Evolutionary conservation across 2,329 filamentous ascomycete species (phyloP).

Genomic region (Chrysoporthe puriensis): DNA sequence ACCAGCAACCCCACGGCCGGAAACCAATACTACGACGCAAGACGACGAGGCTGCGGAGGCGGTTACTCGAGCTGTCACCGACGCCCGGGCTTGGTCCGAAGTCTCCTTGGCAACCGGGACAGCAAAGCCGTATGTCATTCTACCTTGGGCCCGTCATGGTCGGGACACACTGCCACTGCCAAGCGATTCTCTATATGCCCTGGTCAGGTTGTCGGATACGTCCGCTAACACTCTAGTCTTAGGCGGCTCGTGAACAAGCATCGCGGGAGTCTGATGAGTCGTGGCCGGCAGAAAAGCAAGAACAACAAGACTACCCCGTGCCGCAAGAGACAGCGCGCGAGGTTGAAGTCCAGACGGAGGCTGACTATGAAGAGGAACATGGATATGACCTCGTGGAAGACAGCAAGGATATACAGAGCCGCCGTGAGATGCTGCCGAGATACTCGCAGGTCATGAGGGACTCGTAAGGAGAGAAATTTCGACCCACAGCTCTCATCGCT

Average conservation of each 20-base stretch:
- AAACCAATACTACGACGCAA: neutral
- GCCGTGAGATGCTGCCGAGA: neutral
- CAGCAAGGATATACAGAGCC: neutral
- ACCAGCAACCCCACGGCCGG: neutral
- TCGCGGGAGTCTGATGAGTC: neutral
- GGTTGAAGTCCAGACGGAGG: neutral
- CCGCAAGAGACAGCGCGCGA: neutral
- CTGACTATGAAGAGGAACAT: neutral
- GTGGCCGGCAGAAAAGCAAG: neutral
- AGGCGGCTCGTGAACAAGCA: neutral
- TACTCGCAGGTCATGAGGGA: slow-evolving; percentile 20
- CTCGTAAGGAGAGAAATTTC: neutral
- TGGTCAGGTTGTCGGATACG: neutral
- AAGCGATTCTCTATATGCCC: neutral
- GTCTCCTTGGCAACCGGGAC: slow-evolving; percentile 8
- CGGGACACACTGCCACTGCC: too few relatives aligned
- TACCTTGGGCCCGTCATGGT: neutral
- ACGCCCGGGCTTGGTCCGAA: slow-evolving; percentile 13
- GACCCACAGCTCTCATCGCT: neutral
- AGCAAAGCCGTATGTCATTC: slow-evolving; percentile 4
- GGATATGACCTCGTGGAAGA: neutral
- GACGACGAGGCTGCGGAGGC: slow-evolving; percentile 1
- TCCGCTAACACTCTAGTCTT: neutral
- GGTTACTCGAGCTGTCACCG: neutral
- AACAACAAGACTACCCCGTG: neutral